Evolutionary conservation across 108 stramenopile genomes (phyloP).

Genomic region (Fragilaria radians): DNA sequence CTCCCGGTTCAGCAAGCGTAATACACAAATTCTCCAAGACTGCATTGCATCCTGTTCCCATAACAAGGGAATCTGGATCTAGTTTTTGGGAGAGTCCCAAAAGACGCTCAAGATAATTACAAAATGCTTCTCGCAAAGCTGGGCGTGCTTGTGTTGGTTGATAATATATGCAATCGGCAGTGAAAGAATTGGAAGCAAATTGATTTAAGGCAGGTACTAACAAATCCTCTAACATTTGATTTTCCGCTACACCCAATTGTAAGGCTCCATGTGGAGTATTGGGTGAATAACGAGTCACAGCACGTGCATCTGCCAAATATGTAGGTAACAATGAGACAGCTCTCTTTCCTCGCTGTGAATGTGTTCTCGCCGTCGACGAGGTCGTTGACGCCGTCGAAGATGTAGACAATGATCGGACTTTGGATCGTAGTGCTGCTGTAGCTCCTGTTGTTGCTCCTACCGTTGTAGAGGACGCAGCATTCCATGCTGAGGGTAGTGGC

Average conservation of each 20-base stretch:
- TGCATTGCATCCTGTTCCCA: constrained; percentile 86
- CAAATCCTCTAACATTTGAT: constrained; percentile 70
- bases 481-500: background rate
- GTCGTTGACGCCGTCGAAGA: background rate
- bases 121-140: constrained; percentile 44
- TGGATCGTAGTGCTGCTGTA: too few relatives aligned
- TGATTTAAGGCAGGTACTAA: constrained; percentile 37
- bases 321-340: constrained; percentile 54
- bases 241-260: constrained; percentile 77
- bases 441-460: too few relatives aligned
- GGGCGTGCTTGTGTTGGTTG: constrained; percentile 74
- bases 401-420: background rate
- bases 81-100: constrained; percentile 25
- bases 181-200: constrained; percentile 34
- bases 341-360: constrained; percentile 26
- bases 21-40: constrained; percentile 83
- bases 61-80: constrained; percentile 56
- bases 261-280: constrained; percentile 55
- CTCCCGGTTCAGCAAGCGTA: constrained; percentile 71
- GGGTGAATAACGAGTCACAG: constrained; percentile 44
- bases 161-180: constrained; percentile 74
- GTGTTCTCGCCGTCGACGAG: background rate
- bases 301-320: constrained; percentile 66
- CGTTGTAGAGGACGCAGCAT: background rate
- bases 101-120: constrained; percentile 45